These are phyloP conservation scores for Caloboletus firmus DNA, from an alignment of 1,284 basidiomycete species.

Conservation along the genomic window DNA sequence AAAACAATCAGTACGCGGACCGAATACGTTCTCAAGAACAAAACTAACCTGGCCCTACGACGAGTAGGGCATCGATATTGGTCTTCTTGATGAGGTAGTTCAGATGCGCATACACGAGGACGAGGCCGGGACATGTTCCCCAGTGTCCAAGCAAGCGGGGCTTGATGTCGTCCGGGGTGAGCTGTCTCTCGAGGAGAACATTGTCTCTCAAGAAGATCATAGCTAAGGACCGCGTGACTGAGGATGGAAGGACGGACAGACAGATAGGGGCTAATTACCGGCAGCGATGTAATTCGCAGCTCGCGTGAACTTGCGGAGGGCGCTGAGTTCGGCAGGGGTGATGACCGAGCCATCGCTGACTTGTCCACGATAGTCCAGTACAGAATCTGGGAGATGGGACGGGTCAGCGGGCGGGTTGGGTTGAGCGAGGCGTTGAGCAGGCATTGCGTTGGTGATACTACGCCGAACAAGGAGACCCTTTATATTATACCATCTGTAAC, in stretches of 20 bases:
- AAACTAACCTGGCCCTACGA: conserved; percentile 63
- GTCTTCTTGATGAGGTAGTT: conserved; percentile 72
- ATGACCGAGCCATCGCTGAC: conserved; percentile 47
- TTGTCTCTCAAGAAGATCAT: conserved; percentile 83
- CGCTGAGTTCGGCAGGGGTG: conserved; percentile 47
- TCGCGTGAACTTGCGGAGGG: conserved; percentile 53
- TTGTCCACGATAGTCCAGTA: conserved; percentile 47
- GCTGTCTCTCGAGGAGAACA: conserved; percentile 60
- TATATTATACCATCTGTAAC: too few species aligned
- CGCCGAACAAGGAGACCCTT: too few species aligned
- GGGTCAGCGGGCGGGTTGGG: conserved; percentile 64
- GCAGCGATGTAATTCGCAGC: conserved; percentile 68
- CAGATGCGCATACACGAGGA: conserved; percentile 78
- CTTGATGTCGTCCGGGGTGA: conserved; percentile 72
- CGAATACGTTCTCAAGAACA: background rate
- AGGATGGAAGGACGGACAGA: background rate
- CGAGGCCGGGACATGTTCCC: conserved; percentile 78
- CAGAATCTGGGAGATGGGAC: conserved; percentile 54
- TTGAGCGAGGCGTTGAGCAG: conserved; percentile 52
- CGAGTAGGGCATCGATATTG: conserved; percentile 60
- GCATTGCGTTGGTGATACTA: too few species aligned
- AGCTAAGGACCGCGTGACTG: conserved; percentile 38
- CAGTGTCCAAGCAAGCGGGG: conserved; percentile 75
- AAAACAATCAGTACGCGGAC: background rate
- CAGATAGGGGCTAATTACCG: conserved; percentile 36